These are phyloP conservation scores for Aquilaria malaccensis DNA, from an alignment of 345 rosid genomes.

Conservation along the genomic window DNA sequence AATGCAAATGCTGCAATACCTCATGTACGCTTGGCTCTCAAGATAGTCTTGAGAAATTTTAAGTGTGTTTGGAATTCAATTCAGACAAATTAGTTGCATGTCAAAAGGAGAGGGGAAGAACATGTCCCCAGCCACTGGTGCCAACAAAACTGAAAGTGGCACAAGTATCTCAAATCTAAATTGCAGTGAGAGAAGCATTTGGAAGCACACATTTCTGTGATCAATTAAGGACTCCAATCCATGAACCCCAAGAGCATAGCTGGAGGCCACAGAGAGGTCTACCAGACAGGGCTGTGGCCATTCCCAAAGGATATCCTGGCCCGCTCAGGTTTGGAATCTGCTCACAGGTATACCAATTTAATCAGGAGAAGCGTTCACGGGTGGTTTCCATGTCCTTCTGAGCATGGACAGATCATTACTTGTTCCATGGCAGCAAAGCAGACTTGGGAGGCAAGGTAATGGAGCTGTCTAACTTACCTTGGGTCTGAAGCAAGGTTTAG, in stretches of 20 bases:
- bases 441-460: constrained; percentile 27
- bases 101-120: constrained; percentile 34
- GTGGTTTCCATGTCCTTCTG: constrained; percentile 22
- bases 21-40: constrained; percentile 39
- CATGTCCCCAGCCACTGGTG: constrained; percentile 15
- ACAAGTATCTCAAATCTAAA: constrained; percentile 17
- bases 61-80: constrained; percentile 36
- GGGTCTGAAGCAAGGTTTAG: constrained; percentile 50
- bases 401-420: constrained; percentile 30
- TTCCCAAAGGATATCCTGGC: constrained; percentile 47
- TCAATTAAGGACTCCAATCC: constrained; percentile 23
- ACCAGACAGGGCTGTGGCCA: constrained; percentile 51
- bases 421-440: constrained; percentile 29
- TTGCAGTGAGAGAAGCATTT: constrained; percentile 20
- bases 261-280: constrained; percentile 73
- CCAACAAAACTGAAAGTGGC: constrained; percentile 23
- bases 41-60: constrained; percentile 37
- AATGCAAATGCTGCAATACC: constrained; percentile 54
- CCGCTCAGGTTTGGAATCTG: not conserved
- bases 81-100: constrained; percentile 29
- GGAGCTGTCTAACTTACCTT: constrained; percentile 50
- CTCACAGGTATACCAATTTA: constrained; percentile 37
- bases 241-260: constrained; percentile 41
- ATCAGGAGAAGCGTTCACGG: constrained; percentile 38
- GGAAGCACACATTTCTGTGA: constrained; percentile 12